Evolutionary conservation across 495 filamentous ascomycete genomes (phyloP).

Genomic region (Letharia lupina): DNA sequence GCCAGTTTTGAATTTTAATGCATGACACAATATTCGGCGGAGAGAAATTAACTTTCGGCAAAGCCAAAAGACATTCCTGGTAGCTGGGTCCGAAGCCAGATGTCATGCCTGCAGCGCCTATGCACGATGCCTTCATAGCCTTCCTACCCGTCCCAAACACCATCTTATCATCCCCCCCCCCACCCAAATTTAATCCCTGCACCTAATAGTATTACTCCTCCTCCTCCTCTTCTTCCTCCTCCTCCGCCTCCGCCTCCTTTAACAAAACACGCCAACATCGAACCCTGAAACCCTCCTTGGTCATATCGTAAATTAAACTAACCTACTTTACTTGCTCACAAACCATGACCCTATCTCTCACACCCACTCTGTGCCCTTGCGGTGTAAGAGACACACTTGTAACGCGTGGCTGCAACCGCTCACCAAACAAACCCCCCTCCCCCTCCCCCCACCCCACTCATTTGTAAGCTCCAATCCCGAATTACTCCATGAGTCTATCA

Average conservation of each 20-base stretch:
- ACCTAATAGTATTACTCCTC: not conserved
- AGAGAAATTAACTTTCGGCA: constrained; percentile 1
- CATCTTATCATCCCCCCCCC: not conserved
- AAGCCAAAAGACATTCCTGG: not conserved
- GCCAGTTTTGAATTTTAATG: not conserved
- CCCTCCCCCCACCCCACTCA: no score
- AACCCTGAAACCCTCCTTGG: not conserved
- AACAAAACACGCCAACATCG: not conserved
- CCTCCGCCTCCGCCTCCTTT: not conserved
- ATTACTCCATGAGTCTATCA: not conserved
- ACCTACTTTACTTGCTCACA: not conserved
- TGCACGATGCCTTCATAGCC: constrained; percentile 5
- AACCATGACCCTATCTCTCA: not conserved
- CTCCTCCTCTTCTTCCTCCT: not conserved
- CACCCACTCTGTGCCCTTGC: not conserved
- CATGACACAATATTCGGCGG: constrained; percentile 2
- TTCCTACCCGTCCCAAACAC: not conserved
- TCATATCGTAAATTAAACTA: not conserved
- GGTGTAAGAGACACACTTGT: not conserved
- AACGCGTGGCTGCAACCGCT: not conserved
- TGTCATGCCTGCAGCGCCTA: constrained; percentile 8
- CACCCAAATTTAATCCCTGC: not conserved
- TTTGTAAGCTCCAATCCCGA: not conserved
- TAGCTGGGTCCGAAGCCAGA: constrained; percentile 9
- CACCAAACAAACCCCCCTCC: no score